These are phyloP conservation scores for Phytopythium delawarense DNA, from an alignment of 352 stramenopile species.

Conservation along the genomic window DNA sequence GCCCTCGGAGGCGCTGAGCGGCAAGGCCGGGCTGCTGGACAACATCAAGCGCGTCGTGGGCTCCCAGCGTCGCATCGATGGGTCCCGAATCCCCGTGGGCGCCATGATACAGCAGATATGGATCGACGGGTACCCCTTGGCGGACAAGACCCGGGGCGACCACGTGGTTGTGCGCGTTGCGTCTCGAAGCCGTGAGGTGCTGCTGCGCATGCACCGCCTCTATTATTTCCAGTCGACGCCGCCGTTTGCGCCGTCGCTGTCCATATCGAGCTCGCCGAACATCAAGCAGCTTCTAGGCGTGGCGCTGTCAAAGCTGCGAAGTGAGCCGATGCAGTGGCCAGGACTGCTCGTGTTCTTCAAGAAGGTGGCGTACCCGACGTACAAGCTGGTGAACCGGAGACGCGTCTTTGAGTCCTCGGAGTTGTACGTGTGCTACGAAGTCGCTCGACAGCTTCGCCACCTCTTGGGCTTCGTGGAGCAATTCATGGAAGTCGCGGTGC, in stretches of 20 bases:
- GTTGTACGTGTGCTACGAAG: slow-evolving; percentile 65
- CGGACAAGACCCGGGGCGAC: slow-evolving; percentile 25
- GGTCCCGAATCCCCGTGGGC: slow-evolving; percentile 58
- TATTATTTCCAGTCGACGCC: slow-evolving; percentile 62
- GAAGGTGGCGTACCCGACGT: slow-evolving; percentile 56
- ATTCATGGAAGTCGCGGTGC: slow-evolving; percentile 30
- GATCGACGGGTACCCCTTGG: slow-evolving; percentile 35
- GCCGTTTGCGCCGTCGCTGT: slow-evolving; percentile 23
- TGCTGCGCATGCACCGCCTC: slow-evolving; percentile 66
- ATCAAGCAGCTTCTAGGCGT: slow-evolving; percentile 17
- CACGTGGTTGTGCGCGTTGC: slow-evolving; percentile 51
- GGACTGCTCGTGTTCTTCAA: slow-evolving; percentile 73
- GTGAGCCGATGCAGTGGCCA: slow-evolving; percentile 63
- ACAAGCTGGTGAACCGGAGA: slow-evolving; percentile 29
- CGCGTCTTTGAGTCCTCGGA: slow-evolving; percentile 44
- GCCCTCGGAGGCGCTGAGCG: background rate
- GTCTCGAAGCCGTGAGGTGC: slow-evolving; percentile 33
- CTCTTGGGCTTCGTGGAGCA: slow-evolving; percentile 45
- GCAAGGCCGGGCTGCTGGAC: slow-evolving; percentile 40
- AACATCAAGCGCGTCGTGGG: slow-evolving; percentile 41
- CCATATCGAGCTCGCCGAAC: slow-evolving; percentile 9
- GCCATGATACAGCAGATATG: slow-evolving; percentile 60
- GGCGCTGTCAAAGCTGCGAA: slow-evolving; percentile 23
- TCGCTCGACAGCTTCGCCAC: slow-evolving; percentile 48
- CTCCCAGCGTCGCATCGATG: slow-evolving; percentile 67